Evolutionary conservation across 768 basidiomycete genomes (phyloP), one percentile per base, ranked within the genome.

Genomic region (Xerocomus spinulosus): DNA sequence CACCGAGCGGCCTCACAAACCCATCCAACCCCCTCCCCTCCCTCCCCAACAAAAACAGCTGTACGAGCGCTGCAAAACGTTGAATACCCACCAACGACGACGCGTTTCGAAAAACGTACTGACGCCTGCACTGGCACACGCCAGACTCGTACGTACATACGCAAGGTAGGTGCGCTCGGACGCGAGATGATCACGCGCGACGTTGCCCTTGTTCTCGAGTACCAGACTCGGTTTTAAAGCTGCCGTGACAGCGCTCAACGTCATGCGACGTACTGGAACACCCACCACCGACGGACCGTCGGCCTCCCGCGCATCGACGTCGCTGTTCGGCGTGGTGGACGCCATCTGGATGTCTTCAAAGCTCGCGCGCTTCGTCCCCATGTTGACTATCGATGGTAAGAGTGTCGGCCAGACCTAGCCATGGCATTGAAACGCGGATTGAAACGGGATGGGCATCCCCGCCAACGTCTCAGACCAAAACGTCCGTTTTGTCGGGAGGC

Each of bases 151-250:
- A 17, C 81, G 72, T 38, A 81, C 69, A 53, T 83, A 83, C 10
- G 82, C 80, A 28, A 83, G 65, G 55, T 79, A 83, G 2, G 82
- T 83, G 37, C 82, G 68, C 55, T 83, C 82, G 10, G 74, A 78
- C 3, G 82, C 82, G 1, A 83, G 68, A 55, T 83, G 82, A 54
- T 83, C 82, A 9, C 82, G 73, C 9, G 82, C 82, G 3, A 81
- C 79, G 53, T 76, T 81, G 9, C 82, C 82, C 17, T 73, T 72
- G 58, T 83, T 83, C 57, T 81, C 73, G 25, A 83, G 65, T 1
- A 68, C 61, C 46, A 75, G 55, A n/a, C 60, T 52, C 55, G 65
- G 57, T 26, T 43, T 57, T 4, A 56, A 26, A 5, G 56, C 44
- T n/a, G 47, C 35, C 1, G 40, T 44, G 17, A 46, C 6, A 12